Conservation (phyloP, 768 basidiomycete genomes). For the Porpolomopsis calyptriformis region DNA sequence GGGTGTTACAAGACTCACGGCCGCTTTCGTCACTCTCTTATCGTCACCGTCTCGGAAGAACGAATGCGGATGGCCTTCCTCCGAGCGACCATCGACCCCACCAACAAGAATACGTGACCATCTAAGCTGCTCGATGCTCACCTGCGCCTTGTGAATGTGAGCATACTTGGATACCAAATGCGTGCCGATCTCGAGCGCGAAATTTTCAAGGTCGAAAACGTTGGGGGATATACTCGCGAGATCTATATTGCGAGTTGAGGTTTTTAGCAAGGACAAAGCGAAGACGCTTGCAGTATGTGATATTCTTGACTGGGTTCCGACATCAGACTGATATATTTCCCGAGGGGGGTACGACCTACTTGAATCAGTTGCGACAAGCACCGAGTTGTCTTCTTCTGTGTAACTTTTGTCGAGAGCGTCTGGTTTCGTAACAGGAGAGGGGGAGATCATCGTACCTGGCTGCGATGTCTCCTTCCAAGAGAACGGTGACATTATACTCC, state of each 20-base stretch:
- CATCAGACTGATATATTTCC: neutral
- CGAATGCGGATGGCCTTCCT: slow-evolving; percentile 77
- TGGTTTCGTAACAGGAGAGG: neutral
- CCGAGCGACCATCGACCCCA: slow-evolving; percentile 24
- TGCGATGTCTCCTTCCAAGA: slow-evolving; percentile 81
- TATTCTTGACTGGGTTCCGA: slow-evolving; percentile 47
- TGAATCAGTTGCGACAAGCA: slow-evolving; percentile 87
- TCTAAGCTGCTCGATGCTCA: slow-evolving; percentile 68
- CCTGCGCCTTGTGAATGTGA: slow-evolving; percentile 59
- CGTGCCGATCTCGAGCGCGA: slow-evolving; percentile 78
- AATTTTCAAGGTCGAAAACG: slow-evolving; percentile 71
- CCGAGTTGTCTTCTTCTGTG: slow-evolving; percentile 79
- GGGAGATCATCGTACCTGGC: slow-evolving; percentile 37
- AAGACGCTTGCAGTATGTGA: slow-evolving; percentile 46
- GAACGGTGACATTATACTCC: slow-evolving; percentile 72
- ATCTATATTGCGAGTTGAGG: slow-evolving; percentile 29
- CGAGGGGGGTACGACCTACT: slow-evolving; percentile 37
- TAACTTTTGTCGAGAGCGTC: slow-evolving; percentile 39
- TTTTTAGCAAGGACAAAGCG: no score
- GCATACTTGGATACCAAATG: slow-evolving; percentile 74
- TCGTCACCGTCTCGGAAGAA: slow-evolving; percentile 89
- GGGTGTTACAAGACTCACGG: slow-evolving; percentile 26
- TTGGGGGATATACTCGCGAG: slow-evolving; percentile 86
- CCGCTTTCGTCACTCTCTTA: slow-evolving; percentile 56
- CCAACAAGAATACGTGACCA: slow-evolving; percentile 70